Evolutionary conservation across 2,329 filamentous ascomycete genomes (phyloP).

Genomic region (Fusarium protoensiforme): DNA sequence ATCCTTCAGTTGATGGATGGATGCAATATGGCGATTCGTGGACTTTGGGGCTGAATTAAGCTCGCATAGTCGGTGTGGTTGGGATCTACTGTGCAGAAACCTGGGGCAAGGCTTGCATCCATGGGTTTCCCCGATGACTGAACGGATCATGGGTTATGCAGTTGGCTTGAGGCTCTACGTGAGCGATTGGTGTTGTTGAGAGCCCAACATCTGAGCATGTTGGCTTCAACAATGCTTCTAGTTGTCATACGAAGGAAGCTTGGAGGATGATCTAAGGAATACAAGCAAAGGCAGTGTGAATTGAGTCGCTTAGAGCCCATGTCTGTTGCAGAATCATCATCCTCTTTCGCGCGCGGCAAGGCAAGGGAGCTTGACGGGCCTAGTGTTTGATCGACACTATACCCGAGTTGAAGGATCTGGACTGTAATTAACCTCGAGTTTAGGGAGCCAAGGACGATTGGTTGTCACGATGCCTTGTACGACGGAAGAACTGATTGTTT

Average conservation of each 20-base stretch:
- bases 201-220: neutral
- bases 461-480: neutral
- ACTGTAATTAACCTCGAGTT: neutral
- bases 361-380: neutral
- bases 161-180: neutral
- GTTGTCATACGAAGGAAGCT: neutral
- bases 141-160: neutral
- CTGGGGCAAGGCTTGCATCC: neutral
- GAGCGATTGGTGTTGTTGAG: neutral
- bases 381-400: slow-evolving; percentile 6
- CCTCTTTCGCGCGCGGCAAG: neutral
- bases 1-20: neutral
- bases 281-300: neutral
- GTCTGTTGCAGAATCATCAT: neutral
- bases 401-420: neutral
- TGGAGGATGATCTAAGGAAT: neutral
- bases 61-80: neutral
- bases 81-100: neutral
- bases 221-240: neutral
- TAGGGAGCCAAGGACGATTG: neutral
- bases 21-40: neutral
- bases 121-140: neutral
- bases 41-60: neutral
- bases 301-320: neutral
- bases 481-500: neutral